Base-by-base conservation (phyloP, 805 yeast species). In the Metschnikowia anglica region DNA sequence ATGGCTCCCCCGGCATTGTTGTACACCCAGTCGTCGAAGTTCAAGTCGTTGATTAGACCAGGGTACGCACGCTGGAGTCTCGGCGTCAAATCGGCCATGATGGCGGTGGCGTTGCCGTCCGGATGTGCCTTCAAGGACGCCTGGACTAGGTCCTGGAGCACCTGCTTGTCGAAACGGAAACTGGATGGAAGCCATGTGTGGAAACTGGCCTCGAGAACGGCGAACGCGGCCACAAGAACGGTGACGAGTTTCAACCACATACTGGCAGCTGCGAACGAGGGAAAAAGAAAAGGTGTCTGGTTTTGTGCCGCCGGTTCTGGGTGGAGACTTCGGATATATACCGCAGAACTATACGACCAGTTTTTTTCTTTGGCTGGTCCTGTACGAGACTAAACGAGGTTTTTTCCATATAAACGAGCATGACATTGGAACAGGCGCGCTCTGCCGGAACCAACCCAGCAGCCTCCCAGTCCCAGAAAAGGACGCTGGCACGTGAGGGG, bases 1-100 rank as follows among this genome's bases (percentile, higher is more conserved):
- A 93, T 93, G 39, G 99, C 98, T 54, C 96, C 96, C 42, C 99
- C 99, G 3, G 99, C 99, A 57, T 88, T 88, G 76, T 93, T 93
- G 78, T 82, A 91, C 39, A 93, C 85, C 98, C 98, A 93, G 52
- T 90, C 91, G 40, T 85, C 85, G 38, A 73, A 71, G 61, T 82
- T 79, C 52, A 84, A 73, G 51, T 80, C 81, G 65, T 87, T 87
- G 65, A 91, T 77, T 52, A 76, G 60, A 6, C 79, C 81, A 10
- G 96, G 95, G 62, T 93, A 93, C 34, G 72, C 77, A 25, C 66
- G 72, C 39, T 45, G 47, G 46, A 53, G 33, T 26, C 43, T 34
- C 2, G 73, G 73, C 25, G 86, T 78, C 47, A 91, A 68, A 37
- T 77, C 86, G 15, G 70, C 60, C 63, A 90, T 69, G 44, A 90